Base-by-base conservation (phyloP, 1,284 basidiomycete genomes). In the Marasmius fiardii region DNA sequence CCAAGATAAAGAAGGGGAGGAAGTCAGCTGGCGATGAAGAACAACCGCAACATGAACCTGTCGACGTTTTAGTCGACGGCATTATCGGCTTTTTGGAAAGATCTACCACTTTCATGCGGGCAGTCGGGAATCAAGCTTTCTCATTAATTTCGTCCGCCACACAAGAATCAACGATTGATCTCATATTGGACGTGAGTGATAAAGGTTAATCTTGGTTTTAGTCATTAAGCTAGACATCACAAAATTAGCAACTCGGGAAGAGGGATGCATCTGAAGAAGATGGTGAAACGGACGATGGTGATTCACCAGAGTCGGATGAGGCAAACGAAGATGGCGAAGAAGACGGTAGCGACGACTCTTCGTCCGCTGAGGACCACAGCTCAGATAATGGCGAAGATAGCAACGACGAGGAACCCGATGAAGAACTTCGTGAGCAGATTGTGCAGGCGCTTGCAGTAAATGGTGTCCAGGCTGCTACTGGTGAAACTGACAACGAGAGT, bases 1-100 rank as follows among this genome's bases (percentile, higher is more conserved):
- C 77, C 62, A 71, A 74, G 48, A 69, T 72, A 34, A 78, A 79
- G 67, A 82, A 77, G 66, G 66, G 69, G 43, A 72, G 69, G 57
- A 80, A 75, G 59, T 71, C 74, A 7, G 49, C 56, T 64, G 35
- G 57, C 14, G 65, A 62, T 20, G 68, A 71, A 20, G 70, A 71
- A n/a, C n/a, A n/a, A 12, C 68, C 64, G 39, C 47, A 53, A 23
- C 68, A 71, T 0, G 77, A 82, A 43, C 86, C 92, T 1, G 84
- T 95, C 52, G 94, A 97, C 63, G 72, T 94, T 33, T 78, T 98
- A 37, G 86, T 95, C 49, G 95, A 98, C 66, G 82, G 83, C 23
- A 82, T 98, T 56, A 90, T 98, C 55, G 92, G 92, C 7, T 88
- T 93, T 66, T 74, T 99, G 51, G 95, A 98, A 68, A 83, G 88